These are phyloP conservation scores for Paradendryphiella salina DNA, from an alignment of 2,329 filamentous ascomycete genomes.

Conservation along the genomic window DNA sequence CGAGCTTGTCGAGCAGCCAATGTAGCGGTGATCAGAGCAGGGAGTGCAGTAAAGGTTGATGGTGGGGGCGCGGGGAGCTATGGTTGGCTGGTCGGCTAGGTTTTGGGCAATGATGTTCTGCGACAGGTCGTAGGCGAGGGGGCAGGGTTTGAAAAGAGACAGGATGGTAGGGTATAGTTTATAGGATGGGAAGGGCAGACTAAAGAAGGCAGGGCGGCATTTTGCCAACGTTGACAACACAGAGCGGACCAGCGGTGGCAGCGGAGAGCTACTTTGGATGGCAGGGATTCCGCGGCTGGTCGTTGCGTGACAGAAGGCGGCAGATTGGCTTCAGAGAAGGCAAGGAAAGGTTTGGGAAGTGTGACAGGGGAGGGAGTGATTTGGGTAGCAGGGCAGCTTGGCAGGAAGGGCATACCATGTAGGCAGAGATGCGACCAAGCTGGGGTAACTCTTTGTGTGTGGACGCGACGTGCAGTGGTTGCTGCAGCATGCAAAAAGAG, in stretches of 20 bases:
- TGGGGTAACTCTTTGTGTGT: constrained; percentile 39
- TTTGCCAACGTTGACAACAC: constrained; percentile 37
- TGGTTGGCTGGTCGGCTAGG: constrained; percentile 30
- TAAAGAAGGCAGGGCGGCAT: constrained; percentile 30
- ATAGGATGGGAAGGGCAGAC: constrained; percentile 40
- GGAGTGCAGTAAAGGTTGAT: constrained; percentile 19
- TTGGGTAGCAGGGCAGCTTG: constrained; percentile 43
- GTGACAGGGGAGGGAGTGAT: constrained; percentile 36
- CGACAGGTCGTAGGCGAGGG: constrained; percentile 38
- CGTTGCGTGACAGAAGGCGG: constrained; percentile 36
- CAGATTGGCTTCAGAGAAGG: constrained; percentile 27
- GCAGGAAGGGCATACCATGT: constrained; percentile 51
- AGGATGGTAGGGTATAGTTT: constrained; percentile 42
- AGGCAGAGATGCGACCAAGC: constrained; percentile 41
- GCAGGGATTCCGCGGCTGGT: constrained; percentile 43
- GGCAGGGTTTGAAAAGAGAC: constrained; percentile 41
- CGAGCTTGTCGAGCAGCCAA: not conserved
- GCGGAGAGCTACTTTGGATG: constrained; percentile 28
- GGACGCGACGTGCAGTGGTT: constrained; percentile 47
- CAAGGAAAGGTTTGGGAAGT: constrained; percentile 31
- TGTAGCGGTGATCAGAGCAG: constrained; percentile 20
- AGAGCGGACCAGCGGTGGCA: constrained; percentile 38
- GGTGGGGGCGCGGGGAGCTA: constrained; percentile 27
- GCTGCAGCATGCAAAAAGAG: constrained; percentile 45
- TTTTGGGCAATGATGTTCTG: constrained; percentile 28